Conservation (phyloP, 345 rosid species). For the Syzygium jambos region DNA sequence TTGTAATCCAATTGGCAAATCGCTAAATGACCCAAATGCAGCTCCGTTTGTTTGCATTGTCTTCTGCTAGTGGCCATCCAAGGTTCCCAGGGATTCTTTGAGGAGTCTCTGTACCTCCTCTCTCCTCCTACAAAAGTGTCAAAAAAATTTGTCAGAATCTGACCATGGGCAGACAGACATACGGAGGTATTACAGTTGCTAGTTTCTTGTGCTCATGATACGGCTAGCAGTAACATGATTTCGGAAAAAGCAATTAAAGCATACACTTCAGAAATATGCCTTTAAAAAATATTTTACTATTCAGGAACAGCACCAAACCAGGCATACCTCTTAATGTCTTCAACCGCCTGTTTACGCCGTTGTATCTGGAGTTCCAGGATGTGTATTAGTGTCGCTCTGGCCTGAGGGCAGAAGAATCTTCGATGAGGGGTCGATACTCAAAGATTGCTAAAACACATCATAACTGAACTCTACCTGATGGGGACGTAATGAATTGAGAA, state of each 20-base stretch:
- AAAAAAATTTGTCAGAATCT: neutral
- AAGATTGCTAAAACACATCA: neutral
- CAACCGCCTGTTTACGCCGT: slow-evolving; percentile 79
- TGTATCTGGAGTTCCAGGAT: slow-evolving; percentile 85
- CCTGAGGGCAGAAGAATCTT: slow-evolving; percentile 25
- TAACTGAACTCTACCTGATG: slow-evolving; percentile 52
- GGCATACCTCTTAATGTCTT: slow-evolving; percentile 79
- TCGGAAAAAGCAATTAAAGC: neutral
- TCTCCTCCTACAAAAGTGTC: slow-evolving; percentile 49
- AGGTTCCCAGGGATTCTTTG: slow-evolving; percentile 62
- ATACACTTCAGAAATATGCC: neutral
- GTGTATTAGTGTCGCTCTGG: slow-evolving; percentile 90
- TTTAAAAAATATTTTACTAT: neutral
- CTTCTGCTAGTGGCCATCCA: slow-evolving; percentile 30
- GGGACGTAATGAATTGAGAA: slow-evolving; percentile 89
- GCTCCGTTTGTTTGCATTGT: neutral
- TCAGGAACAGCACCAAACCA: neutral
- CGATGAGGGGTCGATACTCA: neutral
- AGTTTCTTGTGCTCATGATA: neutral
- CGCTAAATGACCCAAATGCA: neutral
- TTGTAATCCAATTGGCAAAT: neutral
- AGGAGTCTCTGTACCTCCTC: slow-evolving; percentile 73
- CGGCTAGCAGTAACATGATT: neutral
- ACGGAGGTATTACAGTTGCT: neutral
- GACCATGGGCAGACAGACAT: neutral